Conservation (phyloP, 192 early-diverging fungal genomes). For the Backusella macrospora region DNA sequence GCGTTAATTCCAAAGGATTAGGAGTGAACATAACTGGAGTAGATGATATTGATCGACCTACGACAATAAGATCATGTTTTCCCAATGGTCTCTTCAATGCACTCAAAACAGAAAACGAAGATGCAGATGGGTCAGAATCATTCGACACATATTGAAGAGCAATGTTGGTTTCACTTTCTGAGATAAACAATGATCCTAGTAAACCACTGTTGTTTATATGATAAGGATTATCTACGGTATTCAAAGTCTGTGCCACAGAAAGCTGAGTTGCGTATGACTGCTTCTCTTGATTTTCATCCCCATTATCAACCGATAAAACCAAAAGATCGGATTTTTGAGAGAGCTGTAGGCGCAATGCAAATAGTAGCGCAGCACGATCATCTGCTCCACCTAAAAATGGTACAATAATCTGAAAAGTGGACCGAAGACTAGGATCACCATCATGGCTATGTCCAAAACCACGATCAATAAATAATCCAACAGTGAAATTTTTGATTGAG, state of each 20-base stretch:
- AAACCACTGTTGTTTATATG: background rate
- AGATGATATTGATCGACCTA: background rate
- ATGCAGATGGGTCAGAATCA: too few species aligned
- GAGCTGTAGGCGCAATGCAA: slow-evolving; percentile 58
- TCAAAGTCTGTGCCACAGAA: background rate
- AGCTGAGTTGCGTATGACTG: background rate
- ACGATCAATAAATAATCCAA: slow-evolving; percentile 71
- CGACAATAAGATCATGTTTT: background rate
- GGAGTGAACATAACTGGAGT: background rate
- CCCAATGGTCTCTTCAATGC: background rate
- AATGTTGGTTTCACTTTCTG: background rate
- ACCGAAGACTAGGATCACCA: slow-evolving; percentile 35
- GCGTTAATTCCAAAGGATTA: background rate
- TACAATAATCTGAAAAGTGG: slow-evolving; percentile 57
- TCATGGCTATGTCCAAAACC: slow-evolving; percentile 59
- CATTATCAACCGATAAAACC: background rate
- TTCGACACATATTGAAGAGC: background rate
- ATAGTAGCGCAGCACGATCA: slow-evolving; percentile 64
- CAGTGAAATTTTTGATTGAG: slow-evolving; percentile 40
- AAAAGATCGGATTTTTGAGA: slow-evolving; percentile 15
- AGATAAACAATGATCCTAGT: background rate
- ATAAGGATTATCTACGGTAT: background rate
- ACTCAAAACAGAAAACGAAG: background rate
- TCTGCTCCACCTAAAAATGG: slow-evolving; percentile 78
- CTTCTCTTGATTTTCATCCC: background rate